Conservation (phyloP, 164 flowering plant genomes). For the Cinnamomum chago region DNA sequence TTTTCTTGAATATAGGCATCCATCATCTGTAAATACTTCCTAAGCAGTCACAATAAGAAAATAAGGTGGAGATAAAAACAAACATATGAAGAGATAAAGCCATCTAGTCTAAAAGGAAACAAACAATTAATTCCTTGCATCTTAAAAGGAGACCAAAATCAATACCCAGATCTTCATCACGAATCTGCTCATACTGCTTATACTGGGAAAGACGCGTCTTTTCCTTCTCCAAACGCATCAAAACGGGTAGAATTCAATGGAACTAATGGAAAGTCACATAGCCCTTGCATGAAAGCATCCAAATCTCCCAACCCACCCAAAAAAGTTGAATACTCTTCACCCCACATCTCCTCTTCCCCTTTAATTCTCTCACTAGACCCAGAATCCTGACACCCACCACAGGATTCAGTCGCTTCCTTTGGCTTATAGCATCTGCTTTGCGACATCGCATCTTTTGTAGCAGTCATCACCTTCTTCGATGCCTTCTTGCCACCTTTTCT, state of each 20-base stretch:
- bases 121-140: background rate
- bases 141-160: background rate
- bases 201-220: background rate
- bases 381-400: slow-evolving; percentile 17
- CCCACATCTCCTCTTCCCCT: slow-evolving; percentile 39
- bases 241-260: slow-evolving; percentile 37
- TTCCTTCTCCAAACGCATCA: slow-evolving; percentile 30
- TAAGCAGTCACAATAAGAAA: too few relatives aligned
- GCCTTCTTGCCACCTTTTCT: slow-evolving; percentile 19
- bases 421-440: background rate
- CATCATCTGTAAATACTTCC: too few relatives aligned
- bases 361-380: slow-evolving; percentile 22
- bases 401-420: slow-evolving; percentile 8
- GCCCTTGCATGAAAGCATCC: slow-evolving; percentile 62
- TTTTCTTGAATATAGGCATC: too few relatives aligned
- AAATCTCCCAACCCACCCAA: slow-evolving; percentile 53
- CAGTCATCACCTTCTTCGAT: slow-evolving; percentile 3
- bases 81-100: background rate
- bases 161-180: background rate
- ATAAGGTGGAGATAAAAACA: too few relatives aligned
- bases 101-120: background rate
- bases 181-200: too few relatives aligned
- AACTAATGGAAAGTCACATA: slow-evolving; percentile 38
- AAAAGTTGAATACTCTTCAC: slow-evolving; percentile 36
- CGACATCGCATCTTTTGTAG: background rate